A percentile compares a stretch with the other conserved stretches of the same genome.
Evolutionary conservation across 768 basidiomycete genomes (phyloP).

Genomic region (Lentinula sp.): DNA sequence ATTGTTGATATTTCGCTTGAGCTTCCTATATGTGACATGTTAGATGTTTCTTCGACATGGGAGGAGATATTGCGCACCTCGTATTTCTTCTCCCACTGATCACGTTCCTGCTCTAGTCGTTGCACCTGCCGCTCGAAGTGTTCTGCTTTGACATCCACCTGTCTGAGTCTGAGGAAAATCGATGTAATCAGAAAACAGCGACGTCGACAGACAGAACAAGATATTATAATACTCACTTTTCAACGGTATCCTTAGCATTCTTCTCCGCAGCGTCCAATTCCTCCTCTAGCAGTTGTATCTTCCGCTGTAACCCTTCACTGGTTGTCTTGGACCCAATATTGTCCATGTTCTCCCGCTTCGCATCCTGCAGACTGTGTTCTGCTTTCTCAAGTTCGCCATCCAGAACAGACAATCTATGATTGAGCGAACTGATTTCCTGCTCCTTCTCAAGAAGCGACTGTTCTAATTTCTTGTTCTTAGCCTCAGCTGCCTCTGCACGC

Average conservation of each 20-base stretch:
- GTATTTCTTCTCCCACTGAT: slow-evolving; percentile 90
- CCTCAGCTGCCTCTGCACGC: slow-evolving; percentile 87
- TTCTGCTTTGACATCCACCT: slow-evolving; percentile 98
- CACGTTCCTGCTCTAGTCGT: slow-evolving; percentile 85
- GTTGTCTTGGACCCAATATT: slow-evolving; percentile 64
- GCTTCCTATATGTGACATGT: slow-evolving; percentile 47
- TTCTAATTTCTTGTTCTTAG: slow-evolving; percentile 72
- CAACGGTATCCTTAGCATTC: slow-evolving; percentile 92
- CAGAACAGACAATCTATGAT: slow-evolving; percentile 58
- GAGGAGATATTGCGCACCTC: slow-evolving; percentile 51
- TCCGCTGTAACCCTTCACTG: slow-evolving; percentile 70
- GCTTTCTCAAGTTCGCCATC: slow-evolving; percentile 67
- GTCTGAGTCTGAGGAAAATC: slow-evolving; percentile 62
- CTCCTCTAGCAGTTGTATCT: slow-evolving; percentile 89
- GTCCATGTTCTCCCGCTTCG: slow-evolving; percentile 61
- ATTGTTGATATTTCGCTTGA: slow-evolving; percentile 58
- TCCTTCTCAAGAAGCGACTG: slow-evolving; percentile 75
- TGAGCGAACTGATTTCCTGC: slow-evolving; percentile 78
- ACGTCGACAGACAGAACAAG: neutral
- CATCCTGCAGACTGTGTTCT: slow-evolving; percentile 58
- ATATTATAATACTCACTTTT: slow-evolving; percentile 63
- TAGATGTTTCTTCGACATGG: slow-evolving; percentile 5
- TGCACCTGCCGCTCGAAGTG: slow-evolving; percentile 93
- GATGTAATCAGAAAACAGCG: slow-evolving; percentile 13
- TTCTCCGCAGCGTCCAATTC: slow-evolving; percentile 95